Percentiles rank a stretch among this genome's conserved stretches.
These are phyloP conservation scores for Candida buenavistaensis DNA, from an alignment of 1,139 yeast species.

Conservation along the genomic window DNA sequence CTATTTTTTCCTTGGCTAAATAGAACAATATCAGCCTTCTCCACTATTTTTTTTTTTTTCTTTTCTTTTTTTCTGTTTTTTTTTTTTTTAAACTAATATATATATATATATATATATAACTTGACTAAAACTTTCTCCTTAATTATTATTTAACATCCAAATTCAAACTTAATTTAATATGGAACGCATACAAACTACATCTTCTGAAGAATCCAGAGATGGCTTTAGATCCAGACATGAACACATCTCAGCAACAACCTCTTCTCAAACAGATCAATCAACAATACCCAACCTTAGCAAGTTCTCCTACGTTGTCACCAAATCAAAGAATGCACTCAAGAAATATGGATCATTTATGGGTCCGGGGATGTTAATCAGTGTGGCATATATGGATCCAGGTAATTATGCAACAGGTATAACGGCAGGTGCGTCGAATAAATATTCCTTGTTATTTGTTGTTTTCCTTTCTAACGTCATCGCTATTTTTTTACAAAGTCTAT, in stretches of 20 bases:
- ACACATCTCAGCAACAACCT: background rate
- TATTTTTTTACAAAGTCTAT: conserved; percentile 67
- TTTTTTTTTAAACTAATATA: background rate
- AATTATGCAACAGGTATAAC: conserved; percentile 78
- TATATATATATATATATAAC: no score
- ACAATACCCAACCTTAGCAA: background rate
- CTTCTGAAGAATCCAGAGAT: conserved; percentile 1
- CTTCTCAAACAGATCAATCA: background rate
- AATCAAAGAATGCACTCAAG: conserved; percentile 15
- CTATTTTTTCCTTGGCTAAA: conserved; percentile 1
- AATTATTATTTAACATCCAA: background rate
- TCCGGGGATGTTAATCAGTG: conserved; percentile 75
- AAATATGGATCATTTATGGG: conserved; percentile 68
- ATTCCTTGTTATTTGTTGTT: conserved; percentile 63
- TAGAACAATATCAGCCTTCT: background rate
- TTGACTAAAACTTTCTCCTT: no score
- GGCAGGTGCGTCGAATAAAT: conserved; percentile 73
- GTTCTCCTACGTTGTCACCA: conserved; percentile 6
- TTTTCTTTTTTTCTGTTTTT: background rate
- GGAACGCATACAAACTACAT: background rate
- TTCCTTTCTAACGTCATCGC: conserved; percentile 71
- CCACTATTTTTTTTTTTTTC: background rate
- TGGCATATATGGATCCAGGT: conserved; percentile 86
- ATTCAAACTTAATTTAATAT: background rate
- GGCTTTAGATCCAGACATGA: conserved; percentile 4